These are phyloP conservation scores for Russula ochroleuca DNA, from an alignment of 768 basidiomycete genomes.

Conservation along the genomic window DNA sequence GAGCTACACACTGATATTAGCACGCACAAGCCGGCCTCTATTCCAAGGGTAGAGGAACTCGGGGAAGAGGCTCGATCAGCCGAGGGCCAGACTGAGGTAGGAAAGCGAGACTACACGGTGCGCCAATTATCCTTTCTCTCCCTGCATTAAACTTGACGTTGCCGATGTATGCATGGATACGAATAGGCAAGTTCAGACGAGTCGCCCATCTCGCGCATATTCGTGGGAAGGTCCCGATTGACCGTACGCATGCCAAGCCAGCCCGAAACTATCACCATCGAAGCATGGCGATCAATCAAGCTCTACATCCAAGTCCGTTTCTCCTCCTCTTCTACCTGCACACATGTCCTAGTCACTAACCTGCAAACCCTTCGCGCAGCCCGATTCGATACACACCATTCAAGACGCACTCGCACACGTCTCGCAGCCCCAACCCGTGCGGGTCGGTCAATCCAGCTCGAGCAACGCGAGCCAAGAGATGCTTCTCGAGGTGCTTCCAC, in stretches of 20 bases:
- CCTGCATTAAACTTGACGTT: no score
- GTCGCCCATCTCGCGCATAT: no score
- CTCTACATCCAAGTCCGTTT: background rate
- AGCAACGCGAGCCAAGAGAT: no score
- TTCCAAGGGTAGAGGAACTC: no score
- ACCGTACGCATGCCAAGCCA: background rate
- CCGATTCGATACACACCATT: background rate
- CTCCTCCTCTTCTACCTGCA: background rate
- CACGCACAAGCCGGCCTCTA: no score
- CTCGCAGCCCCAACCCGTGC: background rate
- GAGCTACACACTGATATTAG: no score
- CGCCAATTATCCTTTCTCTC: no score
- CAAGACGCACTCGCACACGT: background rate
- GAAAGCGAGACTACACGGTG: background rate
- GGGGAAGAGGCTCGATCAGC: no score
- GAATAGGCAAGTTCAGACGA: no score
- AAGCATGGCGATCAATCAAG: background rate
- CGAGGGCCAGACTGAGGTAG: background rate
- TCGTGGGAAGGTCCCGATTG: background rate
- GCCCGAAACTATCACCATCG: background rate
- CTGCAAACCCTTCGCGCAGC: background rate
- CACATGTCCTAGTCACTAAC: background rate
- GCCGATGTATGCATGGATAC: no score
- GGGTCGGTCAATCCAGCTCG: no score
- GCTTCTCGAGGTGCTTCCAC: no score